Evolutionary conservation across 768 basidiomycete species (phyloP).

Genomic region (Collybia mongolica): DNA sequence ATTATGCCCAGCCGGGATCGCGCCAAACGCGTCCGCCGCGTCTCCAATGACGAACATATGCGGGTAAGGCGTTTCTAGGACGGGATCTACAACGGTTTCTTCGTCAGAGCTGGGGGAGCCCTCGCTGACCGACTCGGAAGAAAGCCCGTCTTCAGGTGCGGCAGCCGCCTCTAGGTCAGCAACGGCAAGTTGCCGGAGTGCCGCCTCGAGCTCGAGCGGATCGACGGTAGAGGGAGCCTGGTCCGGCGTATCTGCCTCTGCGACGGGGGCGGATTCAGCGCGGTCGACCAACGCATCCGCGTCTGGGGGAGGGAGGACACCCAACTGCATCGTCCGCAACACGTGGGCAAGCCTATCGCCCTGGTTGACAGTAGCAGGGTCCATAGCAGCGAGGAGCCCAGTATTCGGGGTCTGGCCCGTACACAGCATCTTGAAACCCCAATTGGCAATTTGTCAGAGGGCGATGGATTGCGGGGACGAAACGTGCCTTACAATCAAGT

Average conservation of each 20-base stretch:
- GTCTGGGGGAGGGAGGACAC: slow-evolving; percentile 14
- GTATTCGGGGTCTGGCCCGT: slow-evolving; percentile 65
- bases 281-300: not conserved
- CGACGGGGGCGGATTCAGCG: not conserved
- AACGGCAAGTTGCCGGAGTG: slow-evolving; percentile 18
- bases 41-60: slow-evolving; percentile 66
- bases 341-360: slow-evolving; percentile 42
- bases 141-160: not conserved
- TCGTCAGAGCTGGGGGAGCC: no score
- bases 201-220: slow-evolving; percentile 12
- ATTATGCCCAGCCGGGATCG: slow-evolving; percentile 58
- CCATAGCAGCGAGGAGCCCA: slow-evolving; percentile 38
- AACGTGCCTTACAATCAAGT: slow-evolving; percentile 42
- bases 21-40: slow-evolving; percentile 63
- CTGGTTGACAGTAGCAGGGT: slow-evolving; percentile 37
- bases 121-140: not conserved
- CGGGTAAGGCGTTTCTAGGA: slow-evolving; percentile 35
- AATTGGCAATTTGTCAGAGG: not conserved
- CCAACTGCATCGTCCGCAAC: slow-evolving; percentile 51
- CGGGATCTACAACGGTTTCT: not conserved
- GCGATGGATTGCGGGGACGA: no score
- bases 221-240: not conserved
- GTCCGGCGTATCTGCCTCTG: not conserved
- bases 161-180: slow-evolving; percentile 6
- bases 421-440: slow-evolving; percentile 46